Evolutionary conservation across 805 yeast species (phyloP).

Genomic region (Saccharomycopsis malanga): DNA sequence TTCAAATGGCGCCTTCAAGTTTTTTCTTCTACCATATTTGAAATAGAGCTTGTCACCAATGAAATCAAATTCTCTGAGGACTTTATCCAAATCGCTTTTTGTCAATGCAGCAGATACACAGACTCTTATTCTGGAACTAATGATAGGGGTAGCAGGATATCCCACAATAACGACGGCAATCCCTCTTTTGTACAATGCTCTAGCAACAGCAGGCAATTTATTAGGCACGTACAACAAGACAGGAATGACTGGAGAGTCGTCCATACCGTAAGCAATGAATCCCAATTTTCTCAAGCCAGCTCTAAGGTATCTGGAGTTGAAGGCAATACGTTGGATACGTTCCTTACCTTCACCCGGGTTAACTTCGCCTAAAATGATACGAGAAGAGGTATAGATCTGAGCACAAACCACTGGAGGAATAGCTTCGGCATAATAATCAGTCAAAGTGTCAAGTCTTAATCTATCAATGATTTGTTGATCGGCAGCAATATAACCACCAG

Average conservation of each 20-base stretch:
- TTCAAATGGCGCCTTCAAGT: constrained; percentile 16
- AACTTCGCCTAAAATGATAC: constrained; percentile 70
- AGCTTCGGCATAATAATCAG: constrained; percentile 74
- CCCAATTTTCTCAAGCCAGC: constrained; percentile 89
- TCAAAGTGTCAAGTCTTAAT: constrained; percentile 64
- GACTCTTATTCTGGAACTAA: constrained; percentile 83
- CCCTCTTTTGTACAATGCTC: constrained; percentile 68
- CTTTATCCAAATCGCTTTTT: constrained; percentile 84
- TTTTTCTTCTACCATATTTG: constrained; percentile 32
- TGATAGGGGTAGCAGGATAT: constrained; percentile 94
- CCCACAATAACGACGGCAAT: constrained; percentile 96
- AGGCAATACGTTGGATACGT: constrained; percentile 87
- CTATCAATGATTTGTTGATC: constrained; percentile 60
- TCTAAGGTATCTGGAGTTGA: constrained; percentile 89
- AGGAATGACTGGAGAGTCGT: constrained; percentile 95
- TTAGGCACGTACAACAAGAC: constrained; percentile 81
- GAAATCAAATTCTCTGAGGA: constrained; percentile 62
- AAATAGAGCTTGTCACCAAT: constrained; percentile 71
- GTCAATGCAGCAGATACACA: constrained; percentile 91
- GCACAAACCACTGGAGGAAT: constrained; percentile 87
- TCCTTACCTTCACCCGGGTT: constrained; percentile 92
- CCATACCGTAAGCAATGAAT: constrained; percentile 88
- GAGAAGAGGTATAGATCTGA: constrained; percentile 77
- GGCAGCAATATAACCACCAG: constrained; percentile 96
- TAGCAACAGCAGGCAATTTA: constrained; percentile 87